These are phyloP conservation scores for Lichtheimia ornata DNA, from an alignment of 371 early-diverging fungal species.

Conservation along the genomic window DNA sequence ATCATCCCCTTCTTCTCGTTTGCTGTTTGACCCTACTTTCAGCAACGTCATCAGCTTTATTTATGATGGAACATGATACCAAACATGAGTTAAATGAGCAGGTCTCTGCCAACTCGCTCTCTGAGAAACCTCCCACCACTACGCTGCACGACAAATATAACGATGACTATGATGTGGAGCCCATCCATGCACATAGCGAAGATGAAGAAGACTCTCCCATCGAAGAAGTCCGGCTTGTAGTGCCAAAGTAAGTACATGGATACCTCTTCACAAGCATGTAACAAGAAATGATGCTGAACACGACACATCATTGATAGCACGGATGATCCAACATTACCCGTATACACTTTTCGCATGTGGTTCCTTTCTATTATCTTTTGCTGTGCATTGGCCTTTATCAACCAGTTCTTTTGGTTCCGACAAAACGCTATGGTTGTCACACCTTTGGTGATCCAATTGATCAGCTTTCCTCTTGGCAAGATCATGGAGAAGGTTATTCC, in stretches of 20 bases:
- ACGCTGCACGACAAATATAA: background rate
- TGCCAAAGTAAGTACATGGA: conserved; percentile 47
- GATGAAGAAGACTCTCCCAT: conserved; percentile 74
- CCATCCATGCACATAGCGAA: conserved; percentile 7
- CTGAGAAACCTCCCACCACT: background rate
- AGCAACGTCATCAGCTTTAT: background rate
- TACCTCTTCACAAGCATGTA: conserved; percentile 9
- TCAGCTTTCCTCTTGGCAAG: conserved; percentile 68
- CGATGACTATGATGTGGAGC: conserved; percentile 5
- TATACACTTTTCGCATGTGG: conserved; percentile 78
- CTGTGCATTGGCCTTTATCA: conserved; percentile 61
- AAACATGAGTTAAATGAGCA: background rate
- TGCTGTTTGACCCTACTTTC: background rate
- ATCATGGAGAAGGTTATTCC: conserved; percentile 56
- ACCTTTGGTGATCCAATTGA: conserved; percentile 59
- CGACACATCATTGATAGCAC: conserved; percentile 35
- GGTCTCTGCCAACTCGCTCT: background rate
- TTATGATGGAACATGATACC: background rate
- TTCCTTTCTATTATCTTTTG: conserved; percentile 67
- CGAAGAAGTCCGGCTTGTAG: conserved; percentile 72
- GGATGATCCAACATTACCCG: conserved; percentile 69
- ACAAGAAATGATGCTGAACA: background rate
- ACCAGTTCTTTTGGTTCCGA: conserved; percentile 80
- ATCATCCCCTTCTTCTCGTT: background rate
- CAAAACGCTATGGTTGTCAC: conserved; percentile 50